Evolutionary conservation across 495 filamentous ascomycete genomes (phyloP).

Genomic region (Stereocaulon alpinum): DNA sequence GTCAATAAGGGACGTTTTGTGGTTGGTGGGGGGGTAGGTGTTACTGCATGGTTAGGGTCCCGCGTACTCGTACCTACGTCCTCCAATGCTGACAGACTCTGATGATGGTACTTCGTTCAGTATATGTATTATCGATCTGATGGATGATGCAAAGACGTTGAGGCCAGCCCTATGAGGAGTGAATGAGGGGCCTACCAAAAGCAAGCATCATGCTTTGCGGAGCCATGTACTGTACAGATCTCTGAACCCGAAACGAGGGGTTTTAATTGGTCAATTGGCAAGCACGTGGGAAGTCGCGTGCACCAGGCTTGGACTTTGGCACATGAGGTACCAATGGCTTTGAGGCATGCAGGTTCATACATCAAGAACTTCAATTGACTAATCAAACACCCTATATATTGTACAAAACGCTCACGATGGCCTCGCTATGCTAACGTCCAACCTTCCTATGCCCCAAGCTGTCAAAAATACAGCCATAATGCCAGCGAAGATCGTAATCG

Average conservation of each 20-base stretch:
- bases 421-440: conserved; percentile 63
- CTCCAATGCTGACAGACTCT: not conserved
- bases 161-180: conserved; percentile 3
- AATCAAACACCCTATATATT: not conserved
- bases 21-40: conserved; percentile 1
- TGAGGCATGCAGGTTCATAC: not conserved
- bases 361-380: not conserved
- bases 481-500: conserved; percentile 69
- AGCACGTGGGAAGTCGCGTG: not conserved
- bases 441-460: conserved; percentile 62
- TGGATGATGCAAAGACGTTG: too few relatives aligned
- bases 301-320: not conserved
- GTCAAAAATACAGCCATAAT: conserved; percentile 62
- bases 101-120: not conserved
- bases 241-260: too few relatives aligned
- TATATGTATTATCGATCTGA: too few relatives aligned
- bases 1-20: conserved; percentile 17
- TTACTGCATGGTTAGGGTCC: conserved; percentile 13
- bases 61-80: not conserved
- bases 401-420: conserved; percentile 24
- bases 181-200: not conserved
- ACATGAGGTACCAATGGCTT: too few relatives aligned
- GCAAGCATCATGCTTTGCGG: not conserved
- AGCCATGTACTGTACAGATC: too few relatives aligned
- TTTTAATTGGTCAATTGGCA: conserved; percentile 3